Percentiles rank a stretch among this genome's conserved stretches.
These are phyloP conservation scores for Pelargonium cotyledonis DNA, from an alignment of 441 rosid genomes.

Conservation along the genomic window DNA sequence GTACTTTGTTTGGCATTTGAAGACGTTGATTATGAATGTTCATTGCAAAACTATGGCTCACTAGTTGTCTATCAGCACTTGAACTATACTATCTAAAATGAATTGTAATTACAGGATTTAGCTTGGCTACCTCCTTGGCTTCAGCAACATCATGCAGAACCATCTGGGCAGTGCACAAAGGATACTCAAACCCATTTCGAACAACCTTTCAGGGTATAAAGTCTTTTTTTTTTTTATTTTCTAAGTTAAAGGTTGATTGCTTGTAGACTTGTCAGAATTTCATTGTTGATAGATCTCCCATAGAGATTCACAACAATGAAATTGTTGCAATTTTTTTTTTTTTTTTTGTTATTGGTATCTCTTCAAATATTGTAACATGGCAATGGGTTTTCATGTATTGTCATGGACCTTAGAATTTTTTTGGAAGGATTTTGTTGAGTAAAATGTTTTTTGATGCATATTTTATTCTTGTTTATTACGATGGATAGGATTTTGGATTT, in stretches of 20 bases:
- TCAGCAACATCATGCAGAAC: conserved; percentile 29
- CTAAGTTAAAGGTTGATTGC: not conserved
- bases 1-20: not conserved
- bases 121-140: conserved; percentile 58
- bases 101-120: conserved; percentile 29
- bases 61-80: not conserved
- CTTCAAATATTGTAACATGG: not conserved
- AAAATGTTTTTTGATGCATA: not conserved
- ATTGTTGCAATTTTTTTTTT: not conserved
- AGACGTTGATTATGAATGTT: not conserved
- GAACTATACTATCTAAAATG: not conserved
- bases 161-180: conserved; percentile 7
- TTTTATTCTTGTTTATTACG: not conserved
- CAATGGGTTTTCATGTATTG: not conserved
- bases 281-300: not conserved
- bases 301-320: not conserved
- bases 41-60: not conserved
- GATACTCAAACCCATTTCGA: conserved; percentile 17
- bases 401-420: not conserved
- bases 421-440: not conserved
- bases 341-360: not conserved
- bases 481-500: conserved; percentile 21
- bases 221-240: not conserved
- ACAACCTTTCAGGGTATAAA: conserved; percentile 21
- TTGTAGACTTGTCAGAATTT: not conserved